A percentile compares a stretch with the other conserved stretches of the same genome.
phyloP scores from a whole-genome alignment of 2,329 filamentous ascomycete species.

The Laburnicola sp. region DNA sequence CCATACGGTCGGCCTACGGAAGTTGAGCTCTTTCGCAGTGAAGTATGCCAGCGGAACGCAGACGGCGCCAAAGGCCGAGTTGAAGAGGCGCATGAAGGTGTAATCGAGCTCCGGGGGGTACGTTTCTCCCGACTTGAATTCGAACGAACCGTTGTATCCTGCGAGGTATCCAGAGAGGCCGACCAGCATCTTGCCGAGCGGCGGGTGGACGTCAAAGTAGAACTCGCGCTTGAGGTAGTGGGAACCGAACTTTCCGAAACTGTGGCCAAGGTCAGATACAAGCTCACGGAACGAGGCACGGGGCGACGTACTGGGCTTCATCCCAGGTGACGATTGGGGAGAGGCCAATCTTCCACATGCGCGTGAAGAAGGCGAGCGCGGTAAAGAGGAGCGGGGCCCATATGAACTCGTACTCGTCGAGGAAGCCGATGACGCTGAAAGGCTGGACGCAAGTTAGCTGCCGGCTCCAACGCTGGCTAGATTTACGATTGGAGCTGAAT shows the following conservation, averaged over 20 bases:
- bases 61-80: conserved; percentile 88
- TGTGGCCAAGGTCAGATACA: conserved; percentile 45
- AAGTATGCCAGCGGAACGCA: conserved; percentile 94
- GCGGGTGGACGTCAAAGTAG: conserved; percentile 97
- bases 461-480: background rate
- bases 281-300: conserved; percentile 6
- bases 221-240: conserved; percentile 99
- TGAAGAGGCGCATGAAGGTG: conserved; percentile 98
- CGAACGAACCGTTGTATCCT: conserved; percentile 98
- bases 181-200: conserved; percentile 97
- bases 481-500: conserved; percentile 1
- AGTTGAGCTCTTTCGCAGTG: conserved; percentile 87
- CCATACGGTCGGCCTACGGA: conserved; percentile 87
- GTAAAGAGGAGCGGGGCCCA: conserved; percentile 68
- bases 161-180: conserved; percentile 94
- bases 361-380: conserved; percentile 65
- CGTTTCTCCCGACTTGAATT: conserved; percentile 97
- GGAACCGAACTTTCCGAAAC: conserved; percentile 96
- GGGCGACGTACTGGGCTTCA: conserved; percentile 67
- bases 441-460: conserved; percentile 35
- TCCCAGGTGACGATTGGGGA: conserved; percentile 77
- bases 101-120: conserved; percentile 95
- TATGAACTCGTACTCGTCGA: conserved; percentile 65
- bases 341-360: conserved; percentile 68
- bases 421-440: conserved; percentile 62